These are phyloP conservation scores for Entrophospora sp. DNA, from an alignment of 192 early-diverging fungal species.

Conservation along the genomic window DNA sequence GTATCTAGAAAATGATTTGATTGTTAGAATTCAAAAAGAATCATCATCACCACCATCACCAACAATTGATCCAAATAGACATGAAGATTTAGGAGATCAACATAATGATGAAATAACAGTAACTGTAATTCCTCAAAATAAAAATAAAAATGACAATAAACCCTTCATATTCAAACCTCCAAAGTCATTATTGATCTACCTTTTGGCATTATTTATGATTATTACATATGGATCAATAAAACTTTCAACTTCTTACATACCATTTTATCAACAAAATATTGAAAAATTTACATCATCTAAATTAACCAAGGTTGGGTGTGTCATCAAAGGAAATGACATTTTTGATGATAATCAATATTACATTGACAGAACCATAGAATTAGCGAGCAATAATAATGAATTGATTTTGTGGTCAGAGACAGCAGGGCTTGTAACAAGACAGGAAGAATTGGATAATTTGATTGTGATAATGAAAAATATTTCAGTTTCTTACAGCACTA, in stretches of 20 bases:
- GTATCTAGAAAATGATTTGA: background rate
- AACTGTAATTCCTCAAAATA: too few relatives aligned
- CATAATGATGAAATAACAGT: too few relatives aligned
- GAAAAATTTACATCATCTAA: background rate
- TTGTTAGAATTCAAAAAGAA: background rate
- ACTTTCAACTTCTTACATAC: background rate
- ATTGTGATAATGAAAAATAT: slow-evolving; percentile 21
- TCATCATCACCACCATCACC: too few relatives aligned
- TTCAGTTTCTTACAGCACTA: slow-evolving; percentile 22
- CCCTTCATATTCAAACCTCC: background rate
- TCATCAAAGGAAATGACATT: background rate
- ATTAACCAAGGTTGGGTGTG: slow-evolving; percentile 4
- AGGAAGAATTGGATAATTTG: background rate
- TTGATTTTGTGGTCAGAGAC: slow-evolving; percentile 32
- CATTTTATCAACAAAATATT: slow-evolving; percentile 10
- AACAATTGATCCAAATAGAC: too few relatives aligned
- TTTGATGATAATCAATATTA: background rate
- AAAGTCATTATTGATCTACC: background rate
- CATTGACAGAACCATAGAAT: slow-evolving; percentile 20
- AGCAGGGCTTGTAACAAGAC: background rate
- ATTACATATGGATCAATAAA: slow-evolving; percentile 3
- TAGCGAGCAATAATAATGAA: slow-evolving; percentile 23
- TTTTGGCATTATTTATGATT: background rate
- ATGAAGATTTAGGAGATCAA: too few relatives aligned
- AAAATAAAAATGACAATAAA: background rate